Evolutionary conservation across 2,329 filamentous ascomycete genomes (phyloP).

Genomic region (Monilinia vaccinii-corymbosi): DNA sequence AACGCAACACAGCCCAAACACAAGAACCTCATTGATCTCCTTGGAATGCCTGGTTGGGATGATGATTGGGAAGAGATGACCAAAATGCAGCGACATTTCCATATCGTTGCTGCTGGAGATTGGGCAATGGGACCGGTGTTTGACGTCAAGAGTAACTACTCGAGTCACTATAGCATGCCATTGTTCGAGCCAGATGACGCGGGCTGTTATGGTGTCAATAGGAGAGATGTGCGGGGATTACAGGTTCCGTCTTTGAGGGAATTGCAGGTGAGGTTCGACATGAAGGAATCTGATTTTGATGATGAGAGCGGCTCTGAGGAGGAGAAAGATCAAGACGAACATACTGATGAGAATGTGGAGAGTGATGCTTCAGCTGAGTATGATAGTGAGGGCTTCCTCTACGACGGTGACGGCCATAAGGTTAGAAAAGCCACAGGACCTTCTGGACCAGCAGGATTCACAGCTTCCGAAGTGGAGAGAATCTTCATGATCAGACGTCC

Average conservation of each 20-base stretch:
- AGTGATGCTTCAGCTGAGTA: neutral
- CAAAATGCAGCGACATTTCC: constrained; percentile 2
- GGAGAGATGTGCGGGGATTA: neutral
- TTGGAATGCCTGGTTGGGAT: neutral
- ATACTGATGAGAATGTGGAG: neutral
- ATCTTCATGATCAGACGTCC: neutral
- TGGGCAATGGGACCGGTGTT: constrained; percentile 2
- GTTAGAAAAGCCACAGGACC: neutral
- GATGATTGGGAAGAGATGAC: neutral
- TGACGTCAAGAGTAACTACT: constrained; percentile 3
- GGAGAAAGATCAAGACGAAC: neutral
- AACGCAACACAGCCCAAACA: neutral
- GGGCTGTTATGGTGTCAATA: neutral
- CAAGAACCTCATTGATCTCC: neutral
- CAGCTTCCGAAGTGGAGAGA: neutral
- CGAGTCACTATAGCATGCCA: constrained; percentile 3
- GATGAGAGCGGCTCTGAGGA: neutral
- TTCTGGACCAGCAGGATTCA: neutral
- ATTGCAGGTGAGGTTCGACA: neutral
- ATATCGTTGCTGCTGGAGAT: constrained; percentile 4
- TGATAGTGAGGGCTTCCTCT: neutral
- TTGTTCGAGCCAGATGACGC: neutral
- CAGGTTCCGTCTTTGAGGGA: neutral
- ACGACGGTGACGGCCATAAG: neutral
- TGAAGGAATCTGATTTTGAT: neutral